phyloP scores from a whole-genome alignment of 202 grass and related monocot genomes.

The Dendrocalamus latiflorus region DNA sequence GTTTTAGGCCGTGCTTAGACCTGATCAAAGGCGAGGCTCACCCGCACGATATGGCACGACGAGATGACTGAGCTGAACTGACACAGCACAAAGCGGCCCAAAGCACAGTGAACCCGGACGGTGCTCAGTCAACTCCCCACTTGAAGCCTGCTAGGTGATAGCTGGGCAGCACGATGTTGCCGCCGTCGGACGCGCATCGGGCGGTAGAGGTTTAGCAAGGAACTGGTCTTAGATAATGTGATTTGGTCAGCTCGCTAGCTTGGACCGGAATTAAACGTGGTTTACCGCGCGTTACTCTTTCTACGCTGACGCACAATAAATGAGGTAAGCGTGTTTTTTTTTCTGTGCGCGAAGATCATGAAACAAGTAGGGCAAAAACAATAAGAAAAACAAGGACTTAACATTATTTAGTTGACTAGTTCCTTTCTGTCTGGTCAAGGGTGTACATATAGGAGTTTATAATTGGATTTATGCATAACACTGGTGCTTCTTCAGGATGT shows the following conservation, averaged over 20 bases:
- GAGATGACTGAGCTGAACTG: no score
- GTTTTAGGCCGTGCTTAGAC: no score
- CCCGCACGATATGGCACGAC: no score
- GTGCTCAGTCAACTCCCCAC: neutral
- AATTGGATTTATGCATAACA: neutral
- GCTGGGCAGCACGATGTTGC: neutral
- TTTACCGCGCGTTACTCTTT: neutral
- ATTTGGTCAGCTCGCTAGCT: neutral
- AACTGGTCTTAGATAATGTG: neutral
- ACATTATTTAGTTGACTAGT: no score
- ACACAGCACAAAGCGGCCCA: no score
- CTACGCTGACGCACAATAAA: neutral
- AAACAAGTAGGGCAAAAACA: neutral
- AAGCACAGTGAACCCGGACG: no score
- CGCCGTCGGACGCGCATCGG: neutral
- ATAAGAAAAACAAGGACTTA: neutral
- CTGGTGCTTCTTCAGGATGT: neutral
- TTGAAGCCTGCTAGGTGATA: neutral
- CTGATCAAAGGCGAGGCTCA: no score
- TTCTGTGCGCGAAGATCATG: neutral
- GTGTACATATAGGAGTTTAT: neutral
- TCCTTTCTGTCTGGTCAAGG: no score
- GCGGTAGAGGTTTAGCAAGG: neutral
- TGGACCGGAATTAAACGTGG: neutral
- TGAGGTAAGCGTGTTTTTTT: neutral